Evolutionary conservation across 768 basidiomycete genomes (phyloP), one percentile per base, ranked within the genome.

Genomic region (Leccinum ochraceum): DNA sequence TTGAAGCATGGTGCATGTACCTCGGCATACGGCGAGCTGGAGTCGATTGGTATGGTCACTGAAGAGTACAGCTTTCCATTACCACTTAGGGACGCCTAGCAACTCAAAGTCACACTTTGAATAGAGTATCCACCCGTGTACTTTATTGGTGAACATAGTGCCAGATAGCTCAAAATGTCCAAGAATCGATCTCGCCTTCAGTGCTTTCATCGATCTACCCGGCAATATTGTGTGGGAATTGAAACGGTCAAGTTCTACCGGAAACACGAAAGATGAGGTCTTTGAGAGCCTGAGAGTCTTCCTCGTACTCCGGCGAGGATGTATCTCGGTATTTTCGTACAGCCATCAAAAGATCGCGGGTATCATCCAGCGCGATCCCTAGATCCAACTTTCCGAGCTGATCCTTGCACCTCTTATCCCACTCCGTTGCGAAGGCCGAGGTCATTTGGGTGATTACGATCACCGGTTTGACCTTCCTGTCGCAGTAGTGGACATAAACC

Each of bases 401-500:
- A 20, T 58, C 57, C 46, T 13, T 61, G 24, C 70, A 71, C 53
- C 64, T 69, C 57, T 49, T 46, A 22, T 65, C 57, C 69, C 68
- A 72, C 16, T 52, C 54, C 17, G 13, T 36, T 24, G 52, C 63
- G 6, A 61, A 62, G 1, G 61, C 55, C 3, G 58, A 37, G 44
- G 63, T 57, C 71, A 71, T 72, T 28, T 68, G 68, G 30, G 68
- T 71, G 13, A 71, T 65, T 20, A 71, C 60, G 44, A 70, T 49
- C 50, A 70, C 68, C 10, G 70, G 69, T 53, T 59, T 70, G 53
- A 68, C 68, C 56, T 14, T 72, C 63, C 34, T 63, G 22, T 58
- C 28, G 42, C 70, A 70, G 44, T 70, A 70, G n/a, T 70, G 58
- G 59, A 64, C 63, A 39, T 67, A 71, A 24, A 70, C 63, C 39